Conservation (phyloP, 1,139 yeast species). For the Scheffersomyces segobiensis region DNA sequence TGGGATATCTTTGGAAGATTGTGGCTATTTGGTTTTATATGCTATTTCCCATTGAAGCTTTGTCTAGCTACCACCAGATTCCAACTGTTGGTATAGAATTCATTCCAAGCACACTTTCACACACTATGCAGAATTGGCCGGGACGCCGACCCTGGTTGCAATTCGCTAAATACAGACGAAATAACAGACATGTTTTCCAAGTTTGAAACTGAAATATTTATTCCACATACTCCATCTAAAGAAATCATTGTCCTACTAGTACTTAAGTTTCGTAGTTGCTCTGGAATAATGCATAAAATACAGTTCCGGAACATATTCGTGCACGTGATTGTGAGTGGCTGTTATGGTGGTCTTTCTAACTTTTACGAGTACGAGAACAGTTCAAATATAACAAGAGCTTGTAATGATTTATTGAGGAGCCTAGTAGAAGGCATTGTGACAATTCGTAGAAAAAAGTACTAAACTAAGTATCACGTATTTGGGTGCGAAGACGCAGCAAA, state of each 20-base stretch:
- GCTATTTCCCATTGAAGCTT: too few species aligned
- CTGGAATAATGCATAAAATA: not conserved
- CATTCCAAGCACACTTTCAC: conserved; percentile 39
- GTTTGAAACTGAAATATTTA: not conserved
- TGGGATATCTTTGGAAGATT: too few species aligned
- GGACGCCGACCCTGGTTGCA: not conserved
- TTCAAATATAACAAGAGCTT: too few species aligned
- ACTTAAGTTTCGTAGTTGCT: not conserved
- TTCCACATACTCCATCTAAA: not conserved
- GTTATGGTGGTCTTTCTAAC: too few species aligned
- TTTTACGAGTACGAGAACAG: too few species aligned
- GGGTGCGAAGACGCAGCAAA: not conserved
- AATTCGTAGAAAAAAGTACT: not conserved
- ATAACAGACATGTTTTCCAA: not conserved
- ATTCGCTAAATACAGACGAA: not conserved
- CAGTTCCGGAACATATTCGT: too few species aligned
- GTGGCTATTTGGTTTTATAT: too few species aligned
- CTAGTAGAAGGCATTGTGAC: not conserved
- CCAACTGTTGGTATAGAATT: conserved; percentile 22
- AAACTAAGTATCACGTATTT: too few species aligned
- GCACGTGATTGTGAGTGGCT: too few species aligned
- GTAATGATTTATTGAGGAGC: too few species aligned
- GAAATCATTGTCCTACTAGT: not conserved
- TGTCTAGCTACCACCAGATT: too few species aligned
- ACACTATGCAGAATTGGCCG: conserved; percentile 12